A percentile compares a stretch with the other conserved stretches of the same genome.
These are phyloP conservation scores for Saccharomycopsis hybrid DNA, from an alignment of 1,139 yeast genomes.

Conservation along the genomic window DNA sequence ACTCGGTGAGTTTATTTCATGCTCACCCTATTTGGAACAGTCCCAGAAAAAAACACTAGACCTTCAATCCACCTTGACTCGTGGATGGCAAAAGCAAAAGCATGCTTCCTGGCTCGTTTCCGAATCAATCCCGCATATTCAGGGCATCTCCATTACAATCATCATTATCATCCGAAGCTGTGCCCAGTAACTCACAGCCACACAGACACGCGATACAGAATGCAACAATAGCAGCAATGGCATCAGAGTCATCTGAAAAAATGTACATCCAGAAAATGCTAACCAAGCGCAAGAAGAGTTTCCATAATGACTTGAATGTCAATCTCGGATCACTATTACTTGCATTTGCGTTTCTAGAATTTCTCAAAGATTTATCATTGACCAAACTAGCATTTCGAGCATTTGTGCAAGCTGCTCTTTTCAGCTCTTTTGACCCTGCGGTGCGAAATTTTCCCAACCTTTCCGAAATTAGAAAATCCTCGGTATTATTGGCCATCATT, in stretches of 20 bases:
- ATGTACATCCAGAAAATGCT: conserved; percentile 2
- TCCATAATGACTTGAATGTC: conserved; percentile 6
- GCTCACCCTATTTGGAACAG: no score
- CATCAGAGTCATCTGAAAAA: background rate
- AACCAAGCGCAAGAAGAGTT: background rate
- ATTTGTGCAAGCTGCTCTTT: conserved; percentile 1
- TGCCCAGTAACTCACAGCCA: no score
- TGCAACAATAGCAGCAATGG: background rate
- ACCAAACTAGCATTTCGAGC: conserved; percentile 13
- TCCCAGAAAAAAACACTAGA: no score
- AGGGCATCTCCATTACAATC: no score
- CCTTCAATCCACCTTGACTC: no score
- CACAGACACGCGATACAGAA: no score
- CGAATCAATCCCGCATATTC: no score
- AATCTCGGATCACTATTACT: conserved; percentile 8
- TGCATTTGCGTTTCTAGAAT: conserved; percentile 13
- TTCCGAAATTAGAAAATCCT: conserved; percentile 1
- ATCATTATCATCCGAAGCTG: no score
- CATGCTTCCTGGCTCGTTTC: no score
- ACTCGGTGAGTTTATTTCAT: no score
- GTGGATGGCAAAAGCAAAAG: no score
- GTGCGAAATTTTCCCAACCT: background rate
- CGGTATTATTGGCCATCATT: conserved; percentile 3
- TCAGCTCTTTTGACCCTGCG: conserved; percentile 8
- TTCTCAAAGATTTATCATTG: conserved; percentile 19